These are phyloP conservation scores for Ceratocystis diversiconidia DNA, from an alignment of 2,329 filamentous ascomycete species.

Conservation along the genomic window DNA sequence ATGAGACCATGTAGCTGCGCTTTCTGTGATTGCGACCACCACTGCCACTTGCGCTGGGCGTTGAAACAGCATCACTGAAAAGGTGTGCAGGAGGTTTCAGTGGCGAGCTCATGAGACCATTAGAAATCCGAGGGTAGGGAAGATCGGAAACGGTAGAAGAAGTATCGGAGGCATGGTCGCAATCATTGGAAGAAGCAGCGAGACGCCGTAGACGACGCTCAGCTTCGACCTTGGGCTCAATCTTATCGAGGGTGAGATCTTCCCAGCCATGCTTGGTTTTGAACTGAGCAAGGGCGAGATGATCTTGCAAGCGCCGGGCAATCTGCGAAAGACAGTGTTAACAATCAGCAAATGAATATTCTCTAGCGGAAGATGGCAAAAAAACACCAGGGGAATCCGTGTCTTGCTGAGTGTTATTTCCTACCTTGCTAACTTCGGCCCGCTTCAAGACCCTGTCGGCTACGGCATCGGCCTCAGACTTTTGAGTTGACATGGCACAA, in stretches of 20 bases:
- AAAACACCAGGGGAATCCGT: too few species aligned
- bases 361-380: not conserved
- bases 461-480: conserved; percentile 39
- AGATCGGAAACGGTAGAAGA: conserved; percentile 73
- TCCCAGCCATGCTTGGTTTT: conserved; percentile 95
- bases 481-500: conserved; percentile 48
- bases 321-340: conserved; percentile 43
- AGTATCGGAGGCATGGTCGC: conserved; percentile 71
- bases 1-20: conserved; percentile 46
- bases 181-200: conserved; percentile 31
- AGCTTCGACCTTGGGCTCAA: conserved; percentile 72
- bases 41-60: conserved; percentile 52
- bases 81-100: conserved; percentile 54
- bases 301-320: conserved; percentile 81
- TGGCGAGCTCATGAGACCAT: conserved; percentile 67
- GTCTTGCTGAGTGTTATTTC: conserved; percentile 19
- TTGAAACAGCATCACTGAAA: conserved; percentile 64
- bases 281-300: conserved; percentile 88
- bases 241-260: conserved; percentile 69
- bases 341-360: not conserved
- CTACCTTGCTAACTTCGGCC: conserved; percentile 62
- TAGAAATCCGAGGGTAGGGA: conserved; percentile 43
- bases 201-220: conserved; percentile 61
- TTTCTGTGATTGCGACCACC: conserved; percentile 40
- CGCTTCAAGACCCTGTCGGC: conserved; percentile 56